Evolutionary conservation across 2,329 filamentous ascomycete genomes (phyloP).

Genomic region (Orbilia ellipsospora): DNA sequence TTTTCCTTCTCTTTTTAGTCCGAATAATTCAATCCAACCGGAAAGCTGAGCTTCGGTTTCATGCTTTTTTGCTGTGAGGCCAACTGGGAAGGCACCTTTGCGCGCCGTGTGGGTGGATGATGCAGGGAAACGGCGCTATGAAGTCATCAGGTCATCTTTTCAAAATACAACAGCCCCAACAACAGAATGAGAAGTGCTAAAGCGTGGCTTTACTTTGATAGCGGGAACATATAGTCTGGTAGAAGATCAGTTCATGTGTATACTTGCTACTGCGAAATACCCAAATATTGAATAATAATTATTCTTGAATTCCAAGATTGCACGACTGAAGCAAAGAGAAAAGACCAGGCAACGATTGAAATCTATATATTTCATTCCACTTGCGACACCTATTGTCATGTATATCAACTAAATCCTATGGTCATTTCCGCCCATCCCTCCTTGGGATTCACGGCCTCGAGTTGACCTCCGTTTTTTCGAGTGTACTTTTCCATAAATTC

Average conservation of each 20-base stretch:
- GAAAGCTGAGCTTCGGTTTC: slow-evolving; percentile 15
- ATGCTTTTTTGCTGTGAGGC: slow-evolving; percentile 41
- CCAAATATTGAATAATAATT: too few species aligned
- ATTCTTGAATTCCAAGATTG: too few species aligned
- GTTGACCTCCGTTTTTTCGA: too few species aligned
- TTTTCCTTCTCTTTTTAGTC: slow-evolving; percentile 29
- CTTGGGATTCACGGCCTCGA: too few species aligned
- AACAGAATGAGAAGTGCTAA: neutral
- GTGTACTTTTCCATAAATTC: too few species aligned
- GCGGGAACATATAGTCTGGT: neutral
- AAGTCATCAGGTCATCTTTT: slow-evolving; percentile 32
- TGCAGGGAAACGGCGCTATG: slow-evolving; percentile 24
- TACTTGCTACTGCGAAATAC: neutral
- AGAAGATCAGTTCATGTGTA: neutral
- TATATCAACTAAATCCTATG: too few species aligned
- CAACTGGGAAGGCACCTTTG: slow-evolving; percentile 39
- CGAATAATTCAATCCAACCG: slow-evolving; percentile 1
- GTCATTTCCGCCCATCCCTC: too few species aligned
- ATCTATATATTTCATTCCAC: too few species aligned
- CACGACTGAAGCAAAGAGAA: too few species aligned
- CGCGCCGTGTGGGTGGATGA: too few species aligned
- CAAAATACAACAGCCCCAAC: slow-evolving; percentile 22
- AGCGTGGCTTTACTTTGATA: neutral
- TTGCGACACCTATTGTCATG: too few species aligned
- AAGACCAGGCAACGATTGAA: too few species aligned